Base-by-base conservation (phyloP, 106 monocot genomes). In the Hemerocallis citrina region DNA sequence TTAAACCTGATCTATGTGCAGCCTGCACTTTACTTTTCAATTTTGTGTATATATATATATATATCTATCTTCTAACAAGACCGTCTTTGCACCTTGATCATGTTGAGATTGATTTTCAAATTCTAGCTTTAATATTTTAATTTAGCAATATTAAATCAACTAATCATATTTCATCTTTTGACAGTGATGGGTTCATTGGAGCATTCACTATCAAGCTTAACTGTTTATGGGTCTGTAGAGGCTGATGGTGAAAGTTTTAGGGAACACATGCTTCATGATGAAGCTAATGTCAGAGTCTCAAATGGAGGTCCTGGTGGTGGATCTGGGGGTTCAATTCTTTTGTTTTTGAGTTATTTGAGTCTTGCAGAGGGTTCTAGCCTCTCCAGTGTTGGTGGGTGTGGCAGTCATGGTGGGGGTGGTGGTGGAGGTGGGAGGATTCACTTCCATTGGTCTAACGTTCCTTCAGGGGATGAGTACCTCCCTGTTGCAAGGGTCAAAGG, bases 101-200 rank as follows among this genome's bases (percentile, higher is more conserved):
- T 21, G 5, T 49, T 49, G 23, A 9, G 6, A 7, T 49, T 23
- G 7, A 23, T 10, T 49, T 7, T 49, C 9, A 21, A 24, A 23
- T 3, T 8, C 7, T 49, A 23, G 6, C 24, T 54, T 16, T 54
- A 54, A 15, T 16, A n/a, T 54, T 54, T 30, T 54, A 9, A 7
- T 8, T 32, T 32, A 31, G 15, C 31, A 31, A 32, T n/a, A 54
- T 34, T 34, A 0, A 36, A 3, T 57, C 17, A 19, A n/a, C 23
- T 35, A 20, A 10, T 36, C 21, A 35, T 35, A 35, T 36, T 34
- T 33, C 39, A 13, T 40, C 7, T 1, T 33, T 34, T 71, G 67
- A 41, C 84, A 92, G 92, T 92, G 39, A 88, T 92, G 81, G 92
- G 92, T 55, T 92, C 92, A 35, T 50, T 78, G 88, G 84, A 88